These are phyloP conservation scores for Tricholoma hemisulphureum DNA, from an alignment of 768 basidiomycete genomes.

Conservation along the genomic window DNA sequence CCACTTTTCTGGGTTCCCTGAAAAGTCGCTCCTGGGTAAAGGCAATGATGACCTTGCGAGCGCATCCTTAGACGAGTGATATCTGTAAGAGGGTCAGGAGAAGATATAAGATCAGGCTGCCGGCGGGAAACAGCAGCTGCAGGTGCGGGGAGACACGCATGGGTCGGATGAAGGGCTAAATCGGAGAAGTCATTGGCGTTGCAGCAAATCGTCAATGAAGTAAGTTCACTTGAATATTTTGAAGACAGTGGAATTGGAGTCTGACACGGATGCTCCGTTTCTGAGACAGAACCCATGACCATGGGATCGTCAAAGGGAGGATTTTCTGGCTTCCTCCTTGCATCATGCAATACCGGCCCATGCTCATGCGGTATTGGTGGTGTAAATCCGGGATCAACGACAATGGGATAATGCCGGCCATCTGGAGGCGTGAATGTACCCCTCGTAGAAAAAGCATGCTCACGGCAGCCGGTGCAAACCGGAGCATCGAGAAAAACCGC, in stretches of 20 bases:
- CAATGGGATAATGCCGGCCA: slow-evolving; percentile 19
- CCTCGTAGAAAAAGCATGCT: slow-evolving; percentile 30
- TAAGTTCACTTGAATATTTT: slow-evolving; percentile 24
- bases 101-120: slow-evolving; percentile 16
- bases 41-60: slow-evolving; percentile 69
- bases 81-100: slow-evolving; percentile 60
- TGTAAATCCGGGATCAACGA: slow-evolving; percentile 27
- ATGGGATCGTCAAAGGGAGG: slow-evolving; percentile 34
- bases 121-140: slow-evolving; percentile 17
- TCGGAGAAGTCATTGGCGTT: slow-evolving; percentile 17
- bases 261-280: slow-evolving; percentile 16
- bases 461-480: slow-evolving; percentile 51
- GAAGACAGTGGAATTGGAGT: slow-evolving; percentile 8
- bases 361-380: slow-evolving; percentile 23
- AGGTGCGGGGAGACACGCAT: slow-evolving; percentile 13
- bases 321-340: slow-evolving; percentile 26
- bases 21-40: slow-evolving; percentile 88
- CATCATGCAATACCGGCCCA: slow-evolving; percentile 24
- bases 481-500: slow-evolving; percentile 30
- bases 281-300: slow-evolving; percentile 26
- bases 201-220: slow-evolving; percentile 22
- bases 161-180: slow-evolving; percentile 11
- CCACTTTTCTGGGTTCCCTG: slow-evolving; percentile 93
- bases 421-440: slow-evolving; percentile 14
- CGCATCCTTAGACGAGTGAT: slow-evolving; percentile 76